Evolutionary conservation across 1,284 basidiomycete species (phyloP), one percentile per base, ranked within the genome.

Genomic region (Moesziomyces aphidis): DNA sequence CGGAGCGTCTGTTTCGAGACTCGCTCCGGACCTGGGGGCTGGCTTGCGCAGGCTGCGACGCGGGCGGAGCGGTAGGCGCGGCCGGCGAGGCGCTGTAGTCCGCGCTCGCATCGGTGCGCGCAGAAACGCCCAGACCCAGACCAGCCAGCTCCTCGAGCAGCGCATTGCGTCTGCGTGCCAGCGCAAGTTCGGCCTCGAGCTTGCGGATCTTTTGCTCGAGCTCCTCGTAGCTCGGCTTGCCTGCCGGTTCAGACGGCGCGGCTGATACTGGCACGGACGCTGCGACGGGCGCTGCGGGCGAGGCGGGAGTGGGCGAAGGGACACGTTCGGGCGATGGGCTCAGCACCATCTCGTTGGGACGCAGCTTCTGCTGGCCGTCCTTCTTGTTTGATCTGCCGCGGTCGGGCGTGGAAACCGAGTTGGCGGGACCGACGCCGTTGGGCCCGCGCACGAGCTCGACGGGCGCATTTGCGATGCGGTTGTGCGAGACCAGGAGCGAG

Each of bases 291-390:
- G 49, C 54, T 24, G 28, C 5, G 23, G 59, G 11, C 7, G 59
- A 28, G 11, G 42, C 26, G 4, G 60, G 63, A 36, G 39, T 46
- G 7, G 62, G 69, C 6, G 59, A 61, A 11, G 63, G 50, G 4
- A 50, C 45, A 9, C 58, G 58, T 49, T 70, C 67, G 1, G 72
- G 63, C 6, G 63, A 69, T 4, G 63, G 73, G 47, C 67, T 75
- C 50, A 53, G 55, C 2, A 70, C 67, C 71, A 68, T 73, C 52
- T 73, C 71, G 21, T 73, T 61, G 23, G 65, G 61, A 21, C 65
- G 45, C 58, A 73, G 13, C 59, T 73, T 73, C 21, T 68, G 65
- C 60, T 73, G 71, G 13, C 71, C 71, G 44, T 73, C 61, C 43
- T 63, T 68, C 15, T 43, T 50, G 36, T 48, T 50, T 42, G 26